Evolutionary conservation across 352 stramenopile genomes (phyloP), one percentile per base, ranked within the genome.

Genomic region (Peronospora belbahrii): DNA sequence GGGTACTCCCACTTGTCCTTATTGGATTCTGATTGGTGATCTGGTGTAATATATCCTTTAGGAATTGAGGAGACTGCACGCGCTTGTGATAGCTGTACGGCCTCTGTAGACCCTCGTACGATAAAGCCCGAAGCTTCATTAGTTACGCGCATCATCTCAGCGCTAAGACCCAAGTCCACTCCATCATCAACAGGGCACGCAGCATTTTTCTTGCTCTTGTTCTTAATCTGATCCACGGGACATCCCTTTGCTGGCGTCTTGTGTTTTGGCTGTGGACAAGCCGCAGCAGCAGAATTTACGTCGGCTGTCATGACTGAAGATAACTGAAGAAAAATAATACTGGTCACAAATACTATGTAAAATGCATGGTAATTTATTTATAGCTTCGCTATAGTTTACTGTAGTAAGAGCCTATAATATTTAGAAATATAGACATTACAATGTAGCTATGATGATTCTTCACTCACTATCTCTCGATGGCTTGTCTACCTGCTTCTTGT

Each of bases 1-100:
- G 95, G 95, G 62, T 99, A 99, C 49, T 98, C 84, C 95, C 95
- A 99, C 27, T 85, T 74, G 10, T 71, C 59, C n/a, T 68, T 45
- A 3, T 46, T 53, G 25, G 14, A 9, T 23, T 57, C 64, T 3
- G 36, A 64, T 45, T 93, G 81, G 44, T 93, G 81, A 28, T 49
- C 48, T 0, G 81, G 76, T 33, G 78, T 88, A 22, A 77, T 79
- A 39, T 94, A 74, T 55, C 83, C 67, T 70, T 98, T 98, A 0
- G 96, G 96, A 52, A 99, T 99, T 30, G 69, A 96, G 18, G 79
- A 97, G 27, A 82, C 63, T 2, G 90, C 88, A 35, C 96, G 91
- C 13, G 90, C 60, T 7, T 77, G 96, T 6, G 78, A 90, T 33
- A 93, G 53, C n/a, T 40, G 39, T 41, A 32, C 7, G 10, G 10